Evolutionary conservation across 495 filamentous ascomycete species (phyloP).

Genomic region (Penicillium ochrochloron): DNA sequence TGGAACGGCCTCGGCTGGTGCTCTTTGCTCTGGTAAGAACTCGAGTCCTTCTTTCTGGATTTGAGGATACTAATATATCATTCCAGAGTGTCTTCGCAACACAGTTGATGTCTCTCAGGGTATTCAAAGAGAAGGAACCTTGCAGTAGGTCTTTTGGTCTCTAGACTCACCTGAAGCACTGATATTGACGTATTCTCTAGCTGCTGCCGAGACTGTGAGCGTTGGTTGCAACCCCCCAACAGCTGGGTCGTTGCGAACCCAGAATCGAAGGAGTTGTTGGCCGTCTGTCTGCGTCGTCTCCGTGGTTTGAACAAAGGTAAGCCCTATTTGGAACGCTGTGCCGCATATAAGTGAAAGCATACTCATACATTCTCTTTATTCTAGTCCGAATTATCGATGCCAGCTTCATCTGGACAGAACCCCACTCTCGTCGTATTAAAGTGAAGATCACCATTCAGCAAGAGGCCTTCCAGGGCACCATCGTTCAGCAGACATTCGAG

Average conservation of each 20-base stretch:
- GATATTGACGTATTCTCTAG: not conserved
- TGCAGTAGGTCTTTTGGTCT: slow-evolving; percentile 53
- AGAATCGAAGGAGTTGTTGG: slow-evolving; percentile 88
- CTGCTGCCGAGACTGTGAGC: slow-evolving; percentile 87
- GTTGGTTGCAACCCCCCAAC: slow-evolving; percentile 87
- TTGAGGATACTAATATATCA: not conserved
- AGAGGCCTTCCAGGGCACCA: slow-evolving; percentile 71
- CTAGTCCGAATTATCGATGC: slow-evolving; percentile 94
- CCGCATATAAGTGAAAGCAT: not conserved
- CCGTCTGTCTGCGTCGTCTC: slow-evolving; percentile 83
- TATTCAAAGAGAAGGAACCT: slow-evolving; percentile 82
- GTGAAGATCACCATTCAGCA: slow-evolving; percentile 92
- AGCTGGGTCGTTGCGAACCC: slow-evolving; percentile 82
- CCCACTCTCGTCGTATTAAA: slow-evolving; percentile 86
- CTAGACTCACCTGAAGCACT: not conserved
- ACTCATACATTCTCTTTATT: not conserved
- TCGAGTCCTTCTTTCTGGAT: not conserved
- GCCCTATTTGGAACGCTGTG: not conserved
- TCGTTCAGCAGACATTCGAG: slow-evolving; percentile 93
- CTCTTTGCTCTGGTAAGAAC: slow-evolving; percentile 68
- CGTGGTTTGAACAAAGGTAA: slow-evolving; percentile 61
- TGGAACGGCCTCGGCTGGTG: slow-evolving; percentile 82
- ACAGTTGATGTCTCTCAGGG: slow-evolving; percentile 93
- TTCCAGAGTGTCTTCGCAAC: slow-evolving; percentile 80
- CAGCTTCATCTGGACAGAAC: slow-evolving; percentile 97